These are phyloP conservation scores for Pseudodiploospora longispora DNA, from an alignment of 2,329 filamentous ascomycete genomes.

Conservation along the genomic window DNA sequence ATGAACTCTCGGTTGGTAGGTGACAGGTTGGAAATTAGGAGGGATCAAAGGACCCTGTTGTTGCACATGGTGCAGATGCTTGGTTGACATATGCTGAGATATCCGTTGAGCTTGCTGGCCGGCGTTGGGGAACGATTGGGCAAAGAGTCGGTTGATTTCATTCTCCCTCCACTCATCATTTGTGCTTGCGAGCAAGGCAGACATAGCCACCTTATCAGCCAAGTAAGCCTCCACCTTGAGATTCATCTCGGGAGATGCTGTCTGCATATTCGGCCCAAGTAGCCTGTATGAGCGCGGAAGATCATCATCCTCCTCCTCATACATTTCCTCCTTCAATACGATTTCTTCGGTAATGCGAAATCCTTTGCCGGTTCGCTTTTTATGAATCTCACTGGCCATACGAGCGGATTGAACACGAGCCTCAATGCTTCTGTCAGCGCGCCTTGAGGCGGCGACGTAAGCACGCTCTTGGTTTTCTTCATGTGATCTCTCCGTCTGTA, in stretches of 20 bases:
- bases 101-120: slow-evolving; percentile 18
- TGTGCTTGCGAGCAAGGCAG: slow-evolving; percentile 27
- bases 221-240: slow-evolving; percentile 46
- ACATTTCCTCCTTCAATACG: slow-evolving; percentile 88
- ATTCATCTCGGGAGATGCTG: slow-evolving; percentile 52
- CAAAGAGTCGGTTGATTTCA: slow-evolving; percentile 39
- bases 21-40: slow-evolving; percentile 16
- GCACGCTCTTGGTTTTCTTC: slow-evolving; percentile 81
- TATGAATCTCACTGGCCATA: slow-evolving; percentile 85
- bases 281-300: slow-evolving; percentile 58
- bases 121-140: slow-evolving; percentile 35
- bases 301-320: slow-evolving; percentile 88
- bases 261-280: slow-evolving; percentile 55
- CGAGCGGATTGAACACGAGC: slow-evolving; percentile 81
- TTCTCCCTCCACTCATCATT: slow-evolving; percentile 34
- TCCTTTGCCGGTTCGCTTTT: slow-evolving; percentile 73
- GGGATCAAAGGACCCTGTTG: slow-evolving; percentile 12
- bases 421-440: slow-evolving; percentile 80
- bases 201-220: slow-evolving; percentile 35
- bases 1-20: slow-evolving; percentile 11
- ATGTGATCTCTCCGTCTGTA: slow-evolving; percentile 64
- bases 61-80: not conserved
- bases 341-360: slow-evolving; percentile 79
- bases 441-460: slow-evolving; percentile 83
- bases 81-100: slow-evolving; percentile 9